Evolutionary conservation across 441 rosid species (phyloP).

Genomic region (Croton laevigatus): DNA sequence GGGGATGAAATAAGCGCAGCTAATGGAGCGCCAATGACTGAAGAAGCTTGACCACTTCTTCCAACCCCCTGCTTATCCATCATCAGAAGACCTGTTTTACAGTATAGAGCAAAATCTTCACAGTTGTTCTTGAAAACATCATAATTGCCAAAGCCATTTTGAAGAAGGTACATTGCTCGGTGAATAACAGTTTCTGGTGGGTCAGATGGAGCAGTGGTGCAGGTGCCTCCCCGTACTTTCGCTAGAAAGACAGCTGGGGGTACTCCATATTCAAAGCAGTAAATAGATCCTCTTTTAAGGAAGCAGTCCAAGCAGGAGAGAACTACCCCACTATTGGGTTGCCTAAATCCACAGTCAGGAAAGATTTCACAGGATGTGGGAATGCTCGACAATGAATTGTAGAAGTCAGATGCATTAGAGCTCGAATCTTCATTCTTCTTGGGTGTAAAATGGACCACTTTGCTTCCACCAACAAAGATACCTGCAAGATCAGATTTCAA

Average conservation of each 20-base stretch:
- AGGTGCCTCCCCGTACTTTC: constrained; percentile 89
- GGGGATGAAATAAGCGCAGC: constrained; percentile 95
- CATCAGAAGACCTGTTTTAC: constrained; percentile 85
- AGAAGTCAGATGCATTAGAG: constrained; percentile 34
- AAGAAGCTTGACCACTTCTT: constrained; percentile 93
- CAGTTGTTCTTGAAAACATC: constrained; percentile 88
- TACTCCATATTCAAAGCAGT: constrained; percentile 82
- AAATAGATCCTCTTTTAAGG: constrained; percentile 65
- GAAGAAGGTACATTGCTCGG: constrained; percentile 95
- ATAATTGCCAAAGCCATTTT: constrained; percentile 95
- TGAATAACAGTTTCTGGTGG: constrained; percentile 57
- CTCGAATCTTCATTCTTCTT: constrained; percentile 41
- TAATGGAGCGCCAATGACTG: constrained; percentile 77
- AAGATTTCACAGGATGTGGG: constrained; percentile 59
- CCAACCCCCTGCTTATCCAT: constrained; percentile 74
- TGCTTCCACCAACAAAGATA: constrained; percentile 93
- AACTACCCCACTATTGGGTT: constrained; percentile 75
- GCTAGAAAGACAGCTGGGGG: constrained; percentile 71
- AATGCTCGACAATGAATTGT: constrained; percentile 36
- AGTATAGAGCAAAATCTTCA: constrained; percentile 89
- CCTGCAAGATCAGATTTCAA: constrained; percentile 44
- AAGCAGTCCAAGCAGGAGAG: constrained; percentile 93
- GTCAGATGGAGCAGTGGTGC: constrained; percentile 81
- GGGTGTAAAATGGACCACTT: constrained; percentile 93
- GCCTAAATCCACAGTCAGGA: constrained; percentile 97